phyloP scores from a whole-genome alignment of 352 stramenopile species.

The Pythium aquatile region DNA sequence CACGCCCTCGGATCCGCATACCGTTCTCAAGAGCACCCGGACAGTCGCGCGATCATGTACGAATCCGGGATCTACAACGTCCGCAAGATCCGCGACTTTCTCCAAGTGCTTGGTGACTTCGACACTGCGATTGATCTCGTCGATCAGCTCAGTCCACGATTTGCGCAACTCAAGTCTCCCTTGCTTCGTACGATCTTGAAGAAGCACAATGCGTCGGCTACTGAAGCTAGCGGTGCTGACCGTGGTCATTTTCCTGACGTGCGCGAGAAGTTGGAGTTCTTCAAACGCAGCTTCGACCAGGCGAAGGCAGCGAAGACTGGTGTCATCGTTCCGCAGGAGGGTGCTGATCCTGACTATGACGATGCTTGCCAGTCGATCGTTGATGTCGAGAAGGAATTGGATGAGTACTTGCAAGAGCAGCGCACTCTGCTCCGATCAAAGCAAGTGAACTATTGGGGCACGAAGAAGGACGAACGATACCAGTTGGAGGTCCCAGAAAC shows the following conservation, averaged over 20 bases:
- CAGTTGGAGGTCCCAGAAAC: constrained; percentile 92
- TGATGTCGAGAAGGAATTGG: constrained; percentile 85
- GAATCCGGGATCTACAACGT: constrained; percentile 96
- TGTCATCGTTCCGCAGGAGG: constrained; percentile 92
- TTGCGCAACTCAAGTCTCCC: constrained; percentile 54
- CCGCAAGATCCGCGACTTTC: constrained; percentile 95
- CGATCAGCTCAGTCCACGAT: constrained; percentile 73
- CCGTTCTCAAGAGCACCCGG: constrained; percentile 89
- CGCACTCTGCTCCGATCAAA: constrained; percentile 72
- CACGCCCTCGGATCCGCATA: constrained; percentile 93
- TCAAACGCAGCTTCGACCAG: constrained; percentile 97
- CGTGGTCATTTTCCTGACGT: constrained; percentile 90
- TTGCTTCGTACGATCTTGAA: constrained; percentile 61
- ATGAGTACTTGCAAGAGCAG: constrained; percentile 87
- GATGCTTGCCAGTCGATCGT: constrained; percentile 86
- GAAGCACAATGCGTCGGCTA: constrained; percentile 21
- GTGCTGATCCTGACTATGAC: constrained; percentile 96
- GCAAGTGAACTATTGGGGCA: constrained; percentile 93
- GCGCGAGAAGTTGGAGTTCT: constrained; percentile 92
- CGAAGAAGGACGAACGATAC: constrained; percentile 93
- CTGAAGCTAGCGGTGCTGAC: not conserved
- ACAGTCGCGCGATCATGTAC: constrained; percentile 97
- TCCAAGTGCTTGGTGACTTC: constrained; percentile 91
- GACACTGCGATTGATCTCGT: constrained; percentile 77
- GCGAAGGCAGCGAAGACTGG: constrained; percentile 87